Base-by-base conservation (phyloP, 805 yeast species). In the Sugiyamaella qingdaonensis region DNA sequence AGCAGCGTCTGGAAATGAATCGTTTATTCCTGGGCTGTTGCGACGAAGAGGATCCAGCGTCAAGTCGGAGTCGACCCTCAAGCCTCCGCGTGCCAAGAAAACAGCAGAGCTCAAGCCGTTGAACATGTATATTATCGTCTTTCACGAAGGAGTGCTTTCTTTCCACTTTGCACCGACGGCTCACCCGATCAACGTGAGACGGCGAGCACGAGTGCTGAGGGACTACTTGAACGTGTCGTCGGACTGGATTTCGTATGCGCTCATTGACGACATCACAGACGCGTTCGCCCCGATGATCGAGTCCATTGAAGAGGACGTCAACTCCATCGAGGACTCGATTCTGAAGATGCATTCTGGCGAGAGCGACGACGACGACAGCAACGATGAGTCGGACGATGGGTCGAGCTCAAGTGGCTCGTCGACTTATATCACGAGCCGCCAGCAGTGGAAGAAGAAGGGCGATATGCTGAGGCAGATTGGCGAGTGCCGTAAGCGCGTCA, bases 221-320 rank as follows among this genome's bases (percentile, higher is more conserved):
- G 99, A 94, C 67, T 92, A 91, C 64, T 73, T 94, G 56, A 88
- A 88, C 1, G 96, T 94, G 4, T 81, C 92, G 2, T 82, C 97
- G 0, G 98, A 94, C 68, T 94, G 99, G 99, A 85, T 94, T 45
- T 92, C 97, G 1, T 94, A 94, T 70, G 98, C 98, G 0, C 72
- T 94, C 58, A 88, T 94, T 61, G 99, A 94, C 73, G 98, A 94
- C 67, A 88, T 94, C 58, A 92, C 97, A 0, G 99, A 94, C 74
- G 95, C 95, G 0, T 94, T 88, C 74, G 98, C 95, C 0, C 99
- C 99, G 2, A 82, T 94, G 85, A 91, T 94, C 57, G 95, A 88
- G 54, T 81, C 92, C 46, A 91, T 94, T 49, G 98, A 94, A 65
- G 89, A 84, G 54, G 99, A 94, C 63, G 98, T 94, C 19, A 89